phyloP scores from a whole-genome alignment of 495 filamentous ascomycete species.

The Trichoderma reesei region DNA sequence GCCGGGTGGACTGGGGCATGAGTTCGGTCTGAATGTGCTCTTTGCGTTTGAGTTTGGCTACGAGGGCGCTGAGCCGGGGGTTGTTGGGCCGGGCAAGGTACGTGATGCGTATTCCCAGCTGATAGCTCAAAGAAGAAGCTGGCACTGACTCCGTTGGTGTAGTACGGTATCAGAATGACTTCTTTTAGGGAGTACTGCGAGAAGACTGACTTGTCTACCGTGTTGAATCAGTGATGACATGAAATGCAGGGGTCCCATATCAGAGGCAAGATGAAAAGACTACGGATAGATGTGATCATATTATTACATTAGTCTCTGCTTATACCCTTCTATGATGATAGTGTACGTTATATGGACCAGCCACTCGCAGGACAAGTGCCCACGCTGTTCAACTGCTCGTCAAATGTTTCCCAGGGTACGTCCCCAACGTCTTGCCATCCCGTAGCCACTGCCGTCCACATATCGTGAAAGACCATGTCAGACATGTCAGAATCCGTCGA shows the following conservation, averaged over 20 bases:
- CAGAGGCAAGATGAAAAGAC: neutral
- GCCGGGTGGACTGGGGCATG: constrained; percentile 5
- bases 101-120: neutral
- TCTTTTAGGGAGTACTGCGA: constrained; percentile 7
- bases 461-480: too few relatives aligned
- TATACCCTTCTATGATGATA: too few relatives aligned
- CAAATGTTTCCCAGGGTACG: too few relatives aligned
- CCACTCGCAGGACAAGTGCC: too few relatives aligned
- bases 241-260: neutral
- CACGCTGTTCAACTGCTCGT: too few relatives aligned
- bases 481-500: too few relatives aligned
- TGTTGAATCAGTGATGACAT: neutral
- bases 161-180: constrained; percentile 6
- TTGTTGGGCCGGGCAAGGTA: neutral
- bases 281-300: too few relatives aligned
- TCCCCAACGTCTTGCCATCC: too few relatives aligned
- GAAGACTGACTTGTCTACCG: neutral
- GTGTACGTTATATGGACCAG: too few relatives aligned
- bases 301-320: too few relatives aligned
- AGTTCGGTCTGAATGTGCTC: constrained; percentile 3
- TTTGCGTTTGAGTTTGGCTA: constrained; percentile 9
- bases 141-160: neutral
- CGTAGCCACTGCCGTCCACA: too few relatives aligned
- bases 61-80: neutral
- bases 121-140: neutral